Evolutionary conservation across 78 protist genomes (phyloP).

Genomic region (Bigelowiella natans): DNA sequence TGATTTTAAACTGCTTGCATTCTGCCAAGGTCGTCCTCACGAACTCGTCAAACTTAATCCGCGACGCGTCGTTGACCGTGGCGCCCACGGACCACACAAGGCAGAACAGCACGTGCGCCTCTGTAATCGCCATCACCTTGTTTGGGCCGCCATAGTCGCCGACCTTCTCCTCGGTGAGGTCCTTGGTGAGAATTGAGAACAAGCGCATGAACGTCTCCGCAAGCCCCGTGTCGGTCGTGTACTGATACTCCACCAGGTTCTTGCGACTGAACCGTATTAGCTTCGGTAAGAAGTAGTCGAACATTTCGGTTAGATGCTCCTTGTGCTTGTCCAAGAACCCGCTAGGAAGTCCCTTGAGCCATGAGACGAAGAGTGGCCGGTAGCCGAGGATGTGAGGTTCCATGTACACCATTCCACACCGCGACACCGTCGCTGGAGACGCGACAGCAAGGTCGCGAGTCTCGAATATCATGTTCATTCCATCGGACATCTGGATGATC

Average conservation of each 20-base stretch:
- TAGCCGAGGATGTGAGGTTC: constrained; percentile 11
- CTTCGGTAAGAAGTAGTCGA: constrained; percentile 32
- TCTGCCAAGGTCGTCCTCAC: too few species aligned
- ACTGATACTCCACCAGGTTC: too few species aligned
- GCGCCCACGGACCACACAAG: constrained; percentile 22
- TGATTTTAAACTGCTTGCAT: too few species aligned
- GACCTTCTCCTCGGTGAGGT: too few species aligned
- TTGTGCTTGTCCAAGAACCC: constrained; percentile 44
- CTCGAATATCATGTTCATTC: constrained; percentile 61
- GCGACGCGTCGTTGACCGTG: background rate
- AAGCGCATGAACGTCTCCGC: too few species aligned
- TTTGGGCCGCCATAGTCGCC: too few species aligned
- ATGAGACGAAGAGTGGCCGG: background rate
- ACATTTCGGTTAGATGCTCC: constrained; percentile 38
- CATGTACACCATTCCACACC: constrained; percentile 70
- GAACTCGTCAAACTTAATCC: background rate
- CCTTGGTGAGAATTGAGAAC: too few species aligned
- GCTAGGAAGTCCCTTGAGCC: constrained; percentile 28
- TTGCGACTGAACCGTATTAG: too few species aligned
- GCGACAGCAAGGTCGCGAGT: constrained; percentile 53
- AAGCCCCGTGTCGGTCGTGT: too few species aligned
- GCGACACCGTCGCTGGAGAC: constrained; percentile 64
- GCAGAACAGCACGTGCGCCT: constrained; percentile 8
- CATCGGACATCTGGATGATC: constrained; percentile 52
- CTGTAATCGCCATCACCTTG: too few species aligned